Percentiles rank a stretch among this genome's conserved stretches.
These are phyloP conservation scores for Thielaviopsis cerberus DNA, from an alignment of 2,329 filamentous ascomycete species.

Conservation along the genomic window DNA sequence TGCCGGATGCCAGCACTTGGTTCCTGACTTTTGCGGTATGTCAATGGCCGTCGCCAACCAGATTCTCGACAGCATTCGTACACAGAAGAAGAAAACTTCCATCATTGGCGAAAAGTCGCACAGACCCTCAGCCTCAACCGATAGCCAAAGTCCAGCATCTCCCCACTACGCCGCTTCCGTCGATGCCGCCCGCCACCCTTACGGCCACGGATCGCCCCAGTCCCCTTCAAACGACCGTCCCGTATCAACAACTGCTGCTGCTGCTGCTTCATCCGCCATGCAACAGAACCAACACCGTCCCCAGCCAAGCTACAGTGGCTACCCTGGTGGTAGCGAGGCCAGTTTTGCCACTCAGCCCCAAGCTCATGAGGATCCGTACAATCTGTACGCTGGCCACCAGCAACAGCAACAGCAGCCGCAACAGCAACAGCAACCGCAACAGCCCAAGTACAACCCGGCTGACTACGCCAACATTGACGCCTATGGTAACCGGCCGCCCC, in stretches of 20 bases:
- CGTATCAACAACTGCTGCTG: conserved; percentile 34
- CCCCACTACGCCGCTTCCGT: conserved; percentile 19
- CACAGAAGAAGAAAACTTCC: conserved; percentile 47
- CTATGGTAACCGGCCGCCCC: conserved; percentile 23
- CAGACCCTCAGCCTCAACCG: conserved; percentile 26
- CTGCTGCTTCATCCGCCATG: conserved; percentile 40
- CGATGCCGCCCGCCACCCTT: conserved; percentile 13
- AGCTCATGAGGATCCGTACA: conserved; percentile 2
- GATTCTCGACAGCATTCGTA: conserved; percentile 71
- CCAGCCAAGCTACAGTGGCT: conserved; percentile 18
- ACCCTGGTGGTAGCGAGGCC: conserved; percentile 5
- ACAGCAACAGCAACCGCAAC: conserved; percentile 23
- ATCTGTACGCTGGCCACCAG: conserved; percentile 16
- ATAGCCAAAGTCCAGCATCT: conserved; percentile 27
- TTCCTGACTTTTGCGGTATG: conserved; percentile 98
- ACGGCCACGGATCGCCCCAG: conserved; percentile 16
- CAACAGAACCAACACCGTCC: conserved; percentile 21
- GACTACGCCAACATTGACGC: conserved; percentile 49
- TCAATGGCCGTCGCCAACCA: conserved; percentile 93
- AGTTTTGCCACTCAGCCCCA: conserved; percentile 1
- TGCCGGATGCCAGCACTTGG: conserved; percentile 77
- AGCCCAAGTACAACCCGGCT: conserved; percentile 57
- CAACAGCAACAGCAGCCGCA: conserved; percentile 19
- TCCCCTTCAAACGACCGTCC: conserved; percentile 14
- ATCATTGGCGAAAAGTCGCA: conserved; percentile 47